Base-by-base conservation (phyloP, 2,329 filamentous ascomycete genomes). In the Sclerotinia spermophila region DNA sequence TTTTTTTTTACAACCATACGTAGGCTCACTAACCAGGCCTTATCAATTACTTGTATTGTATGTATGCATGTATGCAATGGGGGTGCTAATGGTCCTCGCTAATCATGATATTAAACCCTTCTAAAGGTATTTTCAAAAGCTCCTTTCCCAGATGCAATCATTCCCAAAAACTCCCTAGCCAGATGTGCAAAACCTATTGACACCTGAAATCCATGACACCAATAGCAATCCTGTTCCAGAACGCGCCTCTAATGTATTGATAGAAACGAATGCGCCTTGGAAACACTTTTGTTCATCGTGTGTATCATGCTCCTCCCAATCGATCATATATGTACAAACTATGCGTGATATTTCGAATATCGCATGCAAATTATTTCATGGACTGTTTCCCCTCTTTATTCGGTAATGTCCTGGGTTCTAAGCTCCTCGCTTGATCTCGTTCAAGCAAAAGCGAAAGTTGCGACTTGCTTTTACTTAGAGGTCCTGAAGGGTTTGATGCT, bases 361-460 rank as follows among this genome's bases (percentile, higher is more conserved):
- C 33, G 45, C 59, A 51, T 55, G 44, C 58, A 51, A 42, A 69
- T 69, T 64, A 61, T 24, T 69, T 69, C 35, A 62, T 51, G 30
- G 42, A 10, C 21, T 67, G 48, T 44, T 67, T 67, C 6, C 44
- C 60, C 45, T 70, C 45, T n/a, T 70, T 45, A 24, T 66, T 70
- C 15, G 60, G 38, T 17, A 53, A 51, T 38, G 53, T 17, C 21
- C 71, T 70, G 24, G 79, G 78, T 27, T 79, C 78, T 27, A 75
- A 75, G 53, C 72, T 77, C 62, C 80, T 78, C 21, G 78, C 79
- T 74, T 83, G 85, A 72, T 86, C 86, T 48, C 84, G 83, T 74
- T 88, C 85, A 30, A 89, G 80, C 1, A 90, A 80, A 5, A 89
- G 79, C 15, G 84, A 85, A 40, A 90, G 80, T 76, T 89, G 86